Evolutionary conservation across 164 flowering plant genomes (phyloP).

Genomic region (Santalum album): DNA sequence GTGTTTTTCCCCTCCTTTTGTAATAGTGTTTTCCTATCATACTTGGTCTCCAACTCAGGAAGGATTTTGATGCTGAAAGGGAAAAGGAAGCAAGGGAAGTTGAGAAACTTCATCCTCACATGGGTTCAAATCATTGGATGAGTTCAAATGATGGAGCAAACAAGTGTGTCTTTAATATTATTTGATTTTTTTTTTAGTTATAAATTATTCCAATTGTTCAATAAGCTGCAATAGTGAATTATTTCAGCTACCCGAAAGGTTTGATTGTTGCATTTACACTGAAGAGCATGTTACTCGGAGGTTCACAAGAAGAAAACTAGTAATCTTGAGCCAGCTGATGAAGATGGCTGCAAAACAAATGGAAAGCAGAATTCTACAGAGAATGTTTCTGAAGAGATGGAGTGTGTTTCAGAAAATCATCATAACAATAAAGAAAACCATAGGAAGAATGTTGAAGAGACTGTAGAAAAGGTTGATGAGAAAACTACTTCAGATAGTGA

Average conservation of each 20-base stretch:
- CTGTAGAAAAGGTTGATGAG: constrained; percentile 13
- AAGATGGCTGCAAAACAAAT: constrained; percentile 15
- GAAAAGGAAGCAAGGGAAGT: constrained; percentile 31
- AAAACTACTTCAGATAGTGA: constrained; percentile 16
- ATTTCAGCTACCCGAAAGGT: constrained; percentile 80
- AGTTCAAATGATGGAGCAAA: constrained; percentile 15
- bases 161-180: too few relatives aligned
- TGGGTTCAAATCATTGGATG: constrained; percentile 22
- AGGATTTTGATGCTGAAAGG: constrained; percentile 67
- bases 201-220: too few relatives aligned
- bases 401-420: constrained; percentile 20
- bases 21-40: not conserved
- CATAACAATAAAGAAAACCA: constrained; percentile 14
- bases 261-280: constrained; percentile 71
- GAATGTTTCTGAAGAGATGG: constrained; percentile 15
- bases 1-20: too few relatives aligned
- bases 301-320: constrained; percentile 25
- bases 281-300: constrained; percentile 31
- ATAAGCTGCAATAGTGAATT: too few relatives aligned
- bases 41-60: constrained; percentile 30
- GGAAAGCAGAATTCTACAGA: constrained; percentile 15
- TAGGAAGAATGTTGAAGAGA: constrained; percentile 15
- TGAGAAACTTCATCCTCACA: constrained; percentile 26
- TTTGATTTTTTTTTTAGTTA: too few relatives aligned
- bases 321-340: constrained; percentile 14